phyloP scores from a whole-genome alignment of 768 basidiomycete species.

The Vararia minispora region DNA sequence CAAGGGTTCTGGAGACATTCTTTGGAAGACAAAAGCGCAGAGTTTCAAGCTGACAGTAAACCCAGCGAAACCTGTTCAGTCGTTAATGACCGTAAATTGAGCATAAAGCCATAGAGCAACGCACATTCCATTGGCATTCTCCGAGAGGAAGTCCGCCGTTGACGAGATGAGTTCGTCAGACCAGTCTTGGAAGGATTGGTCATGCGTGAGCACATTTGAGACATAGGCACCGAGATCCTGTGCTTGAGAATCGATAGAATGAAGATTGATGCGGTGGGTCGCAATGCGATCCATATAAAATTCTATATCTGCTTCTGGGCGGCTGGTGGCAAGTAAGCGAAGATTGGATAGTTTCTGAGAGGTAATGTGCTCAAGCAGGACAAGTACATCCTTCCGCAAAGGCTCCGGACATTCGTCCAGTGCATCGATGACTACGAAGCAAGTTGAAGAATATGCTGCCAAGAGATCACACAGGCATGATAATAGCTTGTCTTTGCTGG shows the following conservation, averaged over 20 bases:
- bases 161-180: no score
- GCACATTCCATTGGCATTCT: neutral
- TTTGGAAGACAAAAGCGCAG: neutral
- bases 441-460: neutral
- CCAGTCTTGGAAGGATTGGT: no score
- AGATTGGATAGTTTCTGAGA: neutral
- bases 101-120: neutral
- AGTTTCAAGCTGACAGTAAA: neutral
- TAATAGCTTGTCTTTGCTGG: neutral
- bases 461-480: neutral
- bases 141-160: no score
- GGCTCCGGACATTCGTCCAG: constrained; percentile 2
- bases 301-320: no score
- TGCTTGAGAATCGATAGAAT: no score
- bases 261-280: no score
- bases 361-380: constrained; percentile 2
- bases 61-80: constrained; percentile 1
- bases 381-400: neutral
- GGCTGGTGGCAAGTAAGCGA: constrained; percentile 1
- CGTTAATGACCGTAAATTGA: no score
- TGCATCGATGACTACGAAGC: neutral
- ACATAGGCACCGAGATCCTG: no score
- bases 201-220: no score
- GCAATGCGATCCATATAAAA: no score
- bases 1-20: neutral